Evolutionary conservation across 352 stramenopile species (phyloP).

Genomic region (Phytophthora ohioensis): DNA sequence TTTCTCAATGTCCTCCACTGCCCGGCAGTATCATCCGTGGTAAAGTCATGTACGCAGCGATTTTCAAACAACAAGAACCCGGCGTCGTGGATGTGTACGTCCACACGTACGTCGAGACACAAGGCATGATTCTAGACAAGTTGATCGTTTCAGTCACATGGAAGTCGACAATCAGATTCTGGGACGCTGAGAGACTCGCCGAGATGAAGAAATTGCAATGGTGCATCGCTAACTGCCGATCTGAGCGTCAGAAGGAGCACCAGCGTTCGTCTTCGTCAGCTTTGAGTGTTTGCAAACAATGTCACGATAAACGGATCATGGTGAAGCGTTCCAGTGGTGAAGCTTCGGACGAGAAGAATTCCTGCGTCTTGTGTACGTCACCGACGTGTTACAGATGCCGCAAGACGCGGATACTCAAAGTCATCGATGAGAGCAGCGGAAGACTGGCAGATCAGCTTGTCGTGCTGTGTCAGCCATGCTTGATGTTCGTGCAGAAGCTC

Average conservation of each 20-base stretch:
- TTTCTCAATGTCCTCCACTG: constrained; percentile 23
- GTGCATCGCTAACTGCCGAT: constrained; percentile 26
- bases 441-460: constrained; percentile 20
- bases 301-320: constrained; percentile 13
- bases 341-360: constrained; percentile 4
- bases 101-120: constrained; percentile 29
- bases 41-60: constrained; percentile 25
- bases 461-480: constrained; percentile 24
- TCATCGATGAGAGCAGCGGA: constrained; percentile 12
- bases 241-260: constrained; percentile 22
- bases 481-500: constrained; percentile 28
- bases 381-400: constrained; percentile 31
- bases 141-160: constrained; percentile 13
- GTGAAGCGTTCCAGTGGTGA: constrained; percentile 1
- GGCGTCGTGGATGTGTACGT: constrained; percentile 30
- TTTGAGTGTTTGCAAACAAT: constrained; percentile 17
- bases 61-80: constrained; percentile 37
- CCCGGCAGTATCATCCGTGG: constrained; percentile 28
- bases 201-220: constrained; percentile 42
- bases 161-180: constrained; percentile 20
- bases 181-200: constrained; percentile 17
- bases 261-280: constrained; percentile 22
- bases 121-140: constrained; percentile 24
- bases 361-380: constrained; percentile 21
- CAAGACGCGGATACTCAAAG: constrained; percentile 17